Percentiles rank a stretch among this genome's conserved stretches.
Evolutionary conservation across 2,329 filamentous ascomycete species (phyloP).

Genomic region (Gnomoniopsis sp.): DNA sequence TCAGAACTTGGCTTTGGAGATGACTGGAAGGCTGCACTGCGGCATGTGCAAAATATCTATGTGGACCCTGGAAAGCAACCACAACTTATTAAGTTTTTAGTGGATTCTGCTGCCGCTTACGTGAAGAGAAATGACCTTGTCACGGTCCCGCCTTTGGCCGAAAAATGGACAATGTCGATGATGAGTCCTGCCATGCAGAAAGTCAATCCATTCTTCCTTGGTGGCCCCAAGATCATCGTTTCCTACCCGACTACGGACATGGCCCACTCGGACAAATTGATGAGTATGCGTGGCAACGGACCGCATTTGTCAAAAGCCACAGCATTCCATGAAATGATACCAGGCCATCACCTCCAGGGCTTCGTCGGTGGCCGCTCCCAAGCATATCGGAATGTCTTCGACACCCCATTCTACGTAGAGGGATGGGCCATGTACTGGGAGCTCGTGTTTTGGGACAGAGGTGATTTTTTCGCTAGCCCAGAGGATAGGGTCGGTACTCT

Average conservation of each 20-base stretch:
- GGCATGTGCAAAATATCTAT: constrained; percentile 52
- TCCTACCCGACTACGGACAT: constrained; percentile 53
- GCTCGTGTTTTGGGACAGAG: constrained; percentile 52
- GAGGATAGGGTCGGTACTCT: constrained; percentile 55
- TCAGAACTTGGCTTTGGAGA: constrained; percentile 42
- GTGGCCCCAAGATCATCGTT: constrained; percentile 50
- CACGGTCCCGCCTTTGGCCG: constrained; percentile 50
- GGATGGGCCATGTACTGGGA: constrained; percentile 64
- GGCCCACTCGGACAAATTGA: constrained; percentile 52
- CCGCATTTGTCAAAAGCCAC: constrained; percentile 54
- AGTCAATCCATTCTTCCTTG: constrained; percentile 58
- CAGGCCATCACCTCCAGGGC: constrained; percentile 54
- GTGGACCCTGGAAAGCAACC: constrained; percentile 53
- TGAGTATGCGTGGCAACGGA: constrained; percentile 60
- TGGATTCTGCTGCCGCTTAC: constrained; percentile 48
- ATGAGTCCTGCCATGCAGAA: constrained; percentile 51
- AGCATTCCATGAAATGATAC: constrained; percentile 60
- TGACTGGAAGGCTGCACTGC: constrained; percentile 51
- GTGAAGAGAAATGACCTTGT: constrained; percentile 52
- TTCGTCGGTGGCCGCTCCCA: constrained; percentile 44
- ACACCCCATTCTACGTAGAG: constrained; percentile 57
- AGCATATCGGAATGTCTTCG: constrained; percentile 49
- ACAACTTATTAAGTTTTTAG: constrained; percentile 47
- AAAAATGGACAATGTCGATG: constrained; percentile 55
- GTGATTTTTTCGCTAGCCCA: constrained; percentile 45